Evolutionary conservation across 176 grass and related monocot species (phyloP).

Genomic region (Raddia guianensis): DNA sequence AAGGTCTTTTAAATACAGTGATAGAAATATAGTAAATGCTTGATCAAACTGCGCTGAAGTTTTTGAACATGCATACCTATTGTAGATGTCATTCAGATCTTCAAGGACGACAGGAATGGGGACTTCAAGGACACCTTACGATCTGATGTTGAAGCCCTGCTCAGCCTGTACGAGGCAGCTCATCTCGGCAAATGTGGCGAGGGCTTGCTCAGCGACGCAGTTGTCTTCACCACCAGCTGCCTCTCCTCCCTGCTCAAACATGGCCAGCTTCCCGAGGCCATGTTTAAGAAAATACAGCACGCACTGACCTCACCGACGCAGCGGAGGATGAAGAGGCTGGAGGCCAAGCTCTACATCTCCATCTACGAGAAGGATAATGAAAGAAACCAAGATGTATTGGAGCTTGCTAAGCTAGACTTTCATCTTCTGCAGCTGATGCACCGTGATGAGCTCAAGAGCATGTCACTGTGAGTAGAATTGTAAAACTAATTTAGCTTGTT

Average conservation of each 20-base stretch:
- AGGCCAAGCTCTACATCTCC: slow-evolving; percentile 39
- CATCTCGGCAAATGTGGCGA: not conserved
- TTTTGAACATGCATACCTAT: not conserved
- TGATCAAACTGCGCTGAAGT: not conserved
- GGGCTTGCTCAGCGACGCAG: not conserved
- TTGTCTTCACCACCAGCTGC: not conserved
- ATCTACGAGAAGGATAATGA: slow-evolving; percentile 15
- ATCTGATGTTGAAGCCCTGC: not conserved
- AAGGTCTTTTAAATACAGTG: not conserved
- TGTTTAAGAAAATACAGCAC: not conserved
- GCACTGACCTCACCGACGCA: slow-evolving; percentile 25
- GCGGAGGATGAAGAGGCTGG: slow-evolving; percentile 20
- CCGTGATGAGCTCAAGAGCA: slow-evolving; percentile 28
- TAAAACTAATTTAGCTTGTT: not conserved
- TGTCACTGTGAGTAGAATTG: slow-evolving; percentile 40
- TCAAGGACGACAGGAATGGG: not conserved
- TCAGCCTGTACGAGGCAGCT: slow-evolving; percentile 30
- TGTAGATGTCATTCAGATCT: not conserved
- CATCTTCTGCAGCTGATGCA: slow-evolving; percentile 45
- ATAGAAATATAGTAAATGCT: not conserved
- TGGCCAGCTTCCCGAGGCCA: not conserved
- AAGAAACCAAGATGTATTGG: not conserved
- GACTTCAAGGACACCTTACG: not conserved
- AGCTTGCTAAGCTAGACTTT: slow-evolving; percentile 53
- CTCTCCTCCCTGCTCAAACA: not conserved